phyloP scores from a whole-genome alignment of 495 filamentous ascomycete species.

The Aspergillus olivimuriae region DNA sequence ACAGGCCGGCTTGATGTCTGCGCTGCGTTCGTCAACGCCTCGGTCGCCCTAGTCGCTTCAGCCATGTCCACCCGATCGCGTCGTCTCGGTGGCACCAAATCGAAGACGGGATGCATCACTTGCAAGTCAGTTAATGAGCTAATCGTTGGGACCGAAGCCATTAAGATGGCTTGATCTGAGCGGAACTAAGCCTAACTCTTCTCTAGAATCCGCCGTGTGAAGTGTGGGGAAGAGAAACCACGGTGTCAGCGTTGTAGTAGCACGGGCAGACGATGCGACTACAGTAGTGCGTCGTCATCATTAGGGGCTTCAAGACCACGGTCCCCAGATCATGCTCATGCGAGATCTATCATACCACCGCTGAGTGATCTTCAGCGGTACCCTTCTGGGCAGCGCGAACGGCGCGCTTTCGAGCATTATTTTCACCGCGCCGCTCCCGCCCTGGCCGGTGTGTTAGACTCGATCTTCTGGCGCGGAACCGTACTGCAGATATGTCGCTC shows the following conservation, averaged over 20 bases:
- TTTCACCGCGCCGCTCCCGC: constrained; percentile 40
- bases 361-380: neutral
- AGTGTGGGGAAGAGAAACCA: constrained; percentile 61
- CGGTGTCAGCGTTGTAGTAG: constrained; percentile 49
- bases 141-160: too few species aligned
- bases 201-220: constrained; percentile 52
- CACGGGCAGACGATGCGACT: constrained; percentile 43
- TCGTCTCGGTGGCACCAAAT: neutral
- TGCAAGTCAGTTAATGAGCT: neutral
- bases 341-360: too few species aligned
- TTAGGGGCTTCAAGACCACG: too few species aligned
- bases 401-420: constrained; percentile 47
- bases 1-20: too few species aligned
- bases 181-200: neutral
- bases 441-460: constrained; percentile 39
- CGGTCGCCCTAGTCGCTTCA: too few species aligned
- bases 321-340: too few species aligned
- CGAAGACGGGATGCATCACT: neutral
- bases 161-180: neutral
- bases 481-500: constrained; percentile 48
- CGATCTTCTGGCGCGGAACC: constrained; percentile 48
- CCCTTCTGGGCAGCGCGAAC: constrained; percentile 15
- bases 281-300: neutral
- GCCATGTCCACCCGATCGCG: neutral
- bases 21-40: too few species aligned